A percentile compares a stretch with the other conserved stretches of the same genome.
These are phyloP conservation scores for Euphrasia confusa DNA, from an alignment of 257 asterid genomes.

Conservation along the genomic window DNA sequence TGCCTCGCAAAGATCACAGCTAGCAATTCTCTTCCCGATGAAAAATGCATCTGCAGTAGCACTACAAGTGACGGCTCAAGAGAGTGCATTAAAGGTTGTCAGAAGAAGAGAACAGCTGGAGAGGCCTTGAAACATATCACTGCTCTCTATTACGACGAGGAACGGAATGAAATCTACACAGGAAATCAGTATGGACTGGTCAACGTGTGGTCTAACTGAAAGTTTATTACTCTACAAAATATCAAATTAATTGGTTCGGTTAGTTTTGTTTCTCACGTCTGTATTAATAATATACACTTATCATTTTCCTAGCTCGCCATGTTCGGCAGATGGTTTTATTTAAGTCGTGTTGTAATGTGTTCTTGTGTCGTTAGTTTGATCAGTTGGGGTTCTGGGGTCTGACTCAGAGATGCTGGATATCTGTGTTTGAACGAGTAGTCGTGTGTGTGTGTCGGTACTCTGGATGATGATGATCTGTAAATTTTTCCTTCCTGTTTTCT, in stretches of 20 bases:
- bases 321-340: too few relatives aligned
- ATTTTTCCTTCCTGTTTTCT: too few relatives aligned
- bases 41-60: conserved; percentile 53
- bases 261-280: too few relatives aligned
- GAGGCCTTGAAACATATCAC: conserved; percentile 96
- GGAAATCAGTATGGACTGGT: conserved; percentile 81
- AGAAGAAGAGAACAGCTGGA: conserved; percentile 56
- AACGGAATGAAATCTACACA: conserved; percentile 93
- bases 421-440: too few relatives aligned
- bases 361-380: too few relatives aligned
- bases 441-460: background rate
- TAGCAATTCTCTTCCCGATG: conserved; percentile 32
- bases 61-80: conserved; percentile 48
- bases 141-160: conserved; percentile 93
- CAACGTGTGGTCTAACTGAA: conserved; percentile 92
- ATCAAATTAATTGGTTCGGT: too few relatives aligned
- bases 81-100: conserved; percentile 45
- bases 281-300: too few relatives aligned
- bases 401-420: too few relatives aligned
- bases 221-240: too few relatives aligned
- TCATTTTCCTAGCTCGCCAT: too few relatives aligned
- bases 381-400: background rate
- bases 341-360: too few relatives aligned
- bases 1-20: conserved; percentile 79
- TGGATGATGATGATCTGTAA: too few relatives aligned